Conservation (phyloP, 2,329 filamentous ascomycete genomes). For the Ceratocystis cubensis region DNA sequence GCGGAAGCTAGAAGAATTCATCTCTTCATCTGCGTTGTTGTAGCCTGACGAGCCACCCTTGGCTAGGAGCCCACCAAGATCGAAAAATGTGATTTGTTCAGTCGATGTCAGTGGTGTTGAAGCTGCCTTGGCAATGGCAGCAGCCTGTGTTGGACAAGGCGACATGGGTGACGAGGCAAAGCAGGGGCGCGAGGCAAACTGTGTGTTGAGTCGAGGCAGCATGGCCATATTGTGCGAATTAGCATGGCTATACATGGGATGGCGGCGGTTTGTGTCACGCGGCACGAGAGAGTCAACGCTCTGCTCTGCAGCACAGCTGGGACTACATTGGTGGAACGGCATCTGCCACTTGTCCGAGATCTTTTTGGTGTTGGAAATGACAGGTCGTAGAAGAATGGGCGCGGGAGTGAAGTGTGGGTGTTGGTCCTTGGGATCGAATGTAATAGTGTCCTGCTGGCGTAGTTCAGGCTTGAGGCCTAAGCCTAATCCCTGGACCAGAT, state of each 20-base stretch:
- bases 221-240: constrained; percentile 24
- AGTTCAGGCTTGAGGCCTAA: constrained; percentile 49
- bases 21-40: constrained; percentile 4
- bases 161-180: constrained; percentile 26
- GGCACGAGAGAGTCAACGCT: constrained; percentile 36
- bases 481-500: constrained; percentile 70
- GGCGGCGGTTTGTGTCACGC: constrained; percentile 25
- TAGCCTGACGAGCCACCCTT: constrained; percentile 29
- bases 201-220: constrained; percentile 30
- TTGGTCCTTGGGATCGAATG: constrained; percentile 24
- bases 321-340: constrained; percentile 29
- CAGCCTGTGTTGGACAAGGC: constrained; percentile 6
- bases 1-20: constrained; percentile 27
- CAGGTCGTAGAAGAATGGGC: constrained; percentile 22
- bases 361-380: constrained; percentile 23
- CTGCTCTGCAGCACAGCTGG: constrained; percentile 29
- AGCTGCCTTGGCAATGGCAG: constrained; percentile 16
- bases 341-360: constrained; percentile 37
- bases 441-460: constrained; percentile 26
- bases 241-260: constrained; percentile 14
- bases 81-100: constrained; percentile 61
- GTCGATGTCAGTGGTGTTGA: constrained; percentile 25
- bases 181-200: constrained; percentile 26
- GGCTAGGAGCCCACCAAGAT: constrained; percentile 65
- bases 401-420: constrained; percentile 29